phyloP scores from a whole-genome alignment of 768 basidiomycete genomes.

The Cytidiella melzeri region DNA sequence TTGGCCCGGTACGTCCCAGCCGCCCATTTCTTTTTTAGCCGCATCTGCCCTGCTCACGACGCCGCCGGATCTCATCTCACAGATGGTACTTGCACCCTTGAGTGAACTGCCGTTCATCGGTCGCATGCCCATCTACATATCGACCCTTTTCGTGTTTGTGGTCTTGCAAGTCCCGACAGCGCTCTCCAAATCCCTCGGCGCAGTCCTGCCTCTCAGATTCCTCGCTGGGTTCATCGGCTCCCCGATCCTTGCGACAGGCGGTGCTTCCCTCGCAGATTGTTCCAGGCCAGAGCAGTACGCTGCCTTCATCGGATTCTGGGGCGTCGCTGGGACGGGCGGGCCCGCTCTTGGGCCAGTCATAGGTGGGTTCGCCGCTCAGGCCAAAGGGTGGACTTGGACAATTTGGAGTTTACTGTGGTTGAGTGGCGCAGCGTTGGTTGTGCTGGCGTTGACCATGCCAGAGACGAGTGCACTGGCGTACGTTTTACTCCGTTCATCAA shows the following conservation, averaged over 20 bases:
- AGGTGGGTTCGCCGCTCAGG: slow-evolving; percentile 29
- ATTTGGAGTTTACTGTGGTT: slow-evolving; percentile 31
- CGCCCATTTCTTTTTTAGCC: neutral
- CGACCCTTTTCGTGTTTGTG: slow-evolving; percentile 26
- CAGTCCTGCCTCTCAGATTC: slow-evolving; percentile 29
- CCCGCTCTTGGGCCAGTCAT: slow-evolving; percentile 28
- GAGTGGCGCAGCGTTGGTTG: slow-evolving; percentile 19
- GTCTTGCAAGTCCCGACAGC: slow-evolving; percentile 29
- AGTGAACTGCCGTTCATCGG: slow-evolving; percentile 28
- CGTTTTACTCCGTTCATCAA: neutral
- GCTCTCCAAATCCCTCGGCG: slow-evolving; percentile 25
- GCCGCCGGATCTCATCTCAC: neutral
- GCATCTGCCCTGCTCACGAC: neutral
- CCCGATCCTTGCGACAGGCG: slow-evolving; percentile 29
- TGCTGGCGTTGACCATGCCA: slow-evolving; percentile 26
- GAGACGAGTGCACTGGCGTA: slow-evolving; percentile 22
- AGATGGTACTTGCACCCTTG: slow-evolving; percentile 20
- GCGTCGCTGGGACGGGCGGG: slow-evolving; percentile 21
- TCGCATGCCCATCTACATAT: slow-evolving; percentile 28
- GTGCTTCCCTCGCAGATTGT: slow-evolving; percentile 22
- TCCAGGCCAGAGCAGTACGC: slow-evolving; percentile 19
- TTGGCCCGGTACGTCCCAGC: slow-evolving; percentile 8
- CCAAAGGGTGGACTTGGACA: slow-evolving; percentile 30
- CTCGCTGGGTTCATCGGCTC: slow-evolving; percentile 28
- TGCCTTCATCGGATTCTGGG: slow-evolving; percentile 23